Base-by-base conservation (phyloP, 2,329 filamentous ascomycete species). In the Aspergillus sp. region DNA sequence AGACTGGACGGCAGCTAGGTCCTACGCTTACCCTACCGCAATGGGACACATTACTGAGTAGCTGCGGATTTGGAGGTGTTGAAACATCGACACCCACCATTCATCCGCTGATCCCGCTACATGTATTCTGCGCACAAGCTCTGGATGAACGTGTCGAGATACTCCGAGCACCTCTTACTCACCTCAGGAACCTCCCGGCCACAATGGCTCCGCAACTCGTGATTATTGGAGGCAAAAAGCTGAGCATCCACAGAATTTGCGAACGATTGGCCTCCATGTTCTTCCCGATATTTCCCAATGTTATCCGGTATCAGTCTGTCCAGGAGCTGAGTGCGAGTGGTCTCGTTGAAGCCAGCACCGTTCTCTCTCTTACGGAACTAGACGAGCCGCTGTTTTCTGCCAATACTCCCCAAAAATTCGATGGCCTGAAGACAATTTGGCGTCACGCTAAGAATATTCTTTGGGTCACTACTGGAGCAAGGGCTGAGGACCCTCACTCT, bases 11-110 rank as follows among this genome's bases (percentile, higher is more conserved):
- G 6, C 7, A 8, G 0, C 41, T 49, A 5, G 50, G 48, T 33
- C 65, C 66, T 5, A 52, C 45, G 8, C 42, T 60, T 10, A 51
- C 50, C 10, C 41, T 54, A 8, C 43, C 49, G 6, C 52, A 60
- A 32, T 69, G 68, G 67, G 51, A 65, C 40, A 39, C 42, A 5
- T 34, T 55, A 7, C 50, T 70, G 12, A 40, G 44, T 3, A 29
- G 50, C 4, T 56, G 58, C 30, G 62, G 63, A 8, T 66, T 64
- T 47, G 54, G 56, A n/a, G 64, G 62, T 8, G 47, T 65, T 19
- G 60, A 65, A 12, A 43, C 44, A 2, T 27, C 10, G 38, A 35
- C 44, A 7, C 44, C 44, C 8, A 19, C 9, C 12, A 29, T 35
- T 19, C 12, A 34, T 29, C 29, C 30, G 19, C 27, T 34, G 3